Base-by-base conservation (phyloP, 2,329 filamentous ascomycete species). In the Pestalotiopsis sp. region DNA sequence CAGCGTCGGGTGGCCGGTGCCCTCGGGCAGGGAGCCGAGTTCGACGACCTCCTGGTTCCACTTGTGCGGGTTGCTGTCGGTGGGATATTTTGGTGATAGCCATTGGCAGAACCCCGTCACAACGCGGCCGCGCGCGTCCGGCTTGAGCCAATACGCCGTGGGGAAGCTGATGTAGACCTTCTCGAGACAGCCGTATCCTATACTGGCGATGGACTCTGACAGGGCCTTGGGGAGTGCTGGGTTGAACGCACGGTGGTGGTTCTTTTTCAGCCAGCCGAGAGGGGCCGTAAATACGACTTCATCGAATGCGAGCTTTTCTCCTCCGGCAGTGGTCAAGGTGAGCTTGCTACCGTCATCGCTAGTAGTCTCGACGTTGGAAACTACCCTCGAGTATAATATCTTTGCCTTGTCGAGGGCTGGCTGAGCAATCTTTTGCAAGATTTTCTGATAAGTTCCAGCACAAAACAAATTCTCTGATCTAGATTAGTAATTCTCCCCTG, bases 31-130 rank as follows among this genome's bases (percentile, higher is more conserved):
- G 2, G 91, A 89, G 57, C 92, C 90, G 25, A 97, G 86, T 69
- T 95, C 94, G 69, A 97, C 85, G 66, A 90, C 87, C 80, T 95
- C 91, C 78, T 93, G 92, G 70, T 90, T 89, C 93, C 93, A 96
- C 69, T 84, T 80, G 5, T 85, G 74, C 1, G 89, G 87, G 72
- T 92, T 91, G 1, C 89, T 87, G 65, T 86, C 81, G 0, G 82
- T 71, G 0, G 90, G 86, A 77, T 97, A 97, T 2, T 77, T 80
- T 2, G 94, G 94, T 0, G 89, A 82, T 45, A 94, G 86, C 87
- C 93, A 97, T 75, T 94, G 90, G 58, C 89, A 90, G 79, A 95
- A 95, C 27, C 91, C 90, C 4, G 90, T 85, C 45, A 88, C 83
- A 60, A 81, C 81, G 41, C 81, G 77, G 12, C 79, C 78, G 38